A percentile compares a stretch with the other conserved stretches of the same genome.
Evolutionary conservation across 1,284 basidiomycete genomes (phyloP).

Genomic region (Ustilago bromivora): DNA sequence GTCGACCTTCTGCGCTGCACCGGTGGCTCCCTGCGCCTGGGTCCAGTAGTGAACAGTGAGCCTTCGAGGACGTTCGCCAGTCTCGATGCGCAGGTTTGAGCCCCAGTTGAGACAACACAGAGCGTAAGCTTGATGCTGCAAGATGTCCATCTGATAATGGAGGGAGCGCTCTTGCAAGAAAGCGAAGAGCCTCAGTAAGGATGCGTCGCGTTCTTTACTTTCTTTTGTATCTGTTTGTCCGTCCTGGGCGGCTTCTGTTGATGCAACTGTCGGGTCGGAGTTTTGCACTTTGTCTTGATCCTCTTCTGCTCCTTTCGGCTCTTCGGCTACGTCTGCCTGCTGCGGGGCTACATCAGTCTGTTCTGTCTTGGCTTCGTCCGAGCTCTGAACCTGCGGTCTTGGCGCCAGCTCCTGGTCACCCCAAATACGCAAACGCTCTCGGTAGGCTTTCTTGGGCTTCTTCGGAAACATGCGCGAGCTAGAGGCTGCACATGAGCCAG

Average conservation of each 20-base stretch:
- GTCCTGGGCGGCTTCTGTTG: neutral
- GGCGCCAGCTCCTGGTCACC: conserved; percentile 57
- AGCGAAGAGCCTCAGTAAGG: conserved; percentile 51
- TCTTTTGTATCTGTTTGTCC: conserved; percentile 1
- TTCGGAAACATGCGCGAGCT: conserved; percentile 40
- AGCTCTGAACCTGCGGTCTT: conserved; percentile 7
- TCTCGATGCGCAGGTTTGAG: conserved; percentile 42
- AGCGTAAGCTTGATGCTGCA: conserved; percentile 60
- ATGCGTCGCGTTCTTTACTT: conserved; percentile 34
- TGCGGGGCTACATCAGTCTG: conserved; percentile 9
- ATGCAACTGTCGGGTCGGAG: neutral
- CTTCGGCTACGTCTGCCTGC: conserved; percentile 3
- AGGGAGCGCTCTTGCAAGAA: conserved; percentile 63
- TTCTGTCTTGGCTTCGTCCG: conserved; percentile 13
- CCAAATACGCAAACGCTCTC: conserved; percentile 47
- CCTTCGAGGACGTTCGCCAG: conserved; percentile 31
- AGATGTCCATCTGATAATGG: conserved; percentile 65
- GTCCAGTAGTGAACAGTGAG: conserved; percentile 59
- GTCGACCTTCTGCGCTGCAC: conserved; percentile 8
- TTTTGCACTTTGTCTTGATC: neutral
- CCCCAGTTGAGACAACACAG: conserved; percentile 60
- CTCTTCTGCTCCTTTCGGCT: conserved; percentile 18
- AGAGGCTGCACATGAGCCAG: conserved; percentile 43
- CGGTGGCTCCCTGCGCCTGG: conserved; percentile 31
- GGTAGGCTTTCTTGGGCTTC: conserved; percentile 52